Evolutionary conservation across 768 basidiomycete genomes (phyloP), one percentile per base, ranked within the genome.

Genomic region (Leccinum variicolor): DNA sequence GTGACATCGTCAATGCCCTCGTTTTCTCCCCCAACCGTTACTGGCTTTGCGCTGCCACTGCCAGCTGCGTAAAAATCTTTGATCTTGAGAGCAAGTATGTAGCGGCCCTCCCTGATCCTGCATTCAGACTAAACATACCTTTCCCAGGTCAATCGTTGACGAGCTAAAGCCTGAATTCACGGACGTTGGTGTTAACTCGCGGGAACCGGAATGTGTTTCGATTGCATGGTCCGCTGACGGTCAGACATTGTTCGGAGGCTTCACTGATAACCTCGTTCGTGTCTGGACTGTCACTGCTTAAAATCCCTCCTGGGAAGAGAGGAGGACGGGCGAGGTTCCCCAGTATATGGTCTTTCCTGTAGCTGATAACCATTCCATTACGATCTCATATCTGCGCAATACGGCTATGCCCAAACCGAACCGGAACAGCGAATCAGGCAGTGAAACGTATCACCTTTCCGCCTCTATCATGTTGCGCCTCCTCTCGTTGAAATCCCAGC

Each of bases 11-110:
- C 84, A 98, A 99, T 74, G 94, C 97, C 60, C 90, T 99, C 65
- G 97, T 98, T 74, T 99, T 99, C 85, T 95, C 93, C 15, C 97
- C 97, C 59, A 99, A 99, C 84, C 89, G 96, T 58, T 99, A 99
- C 90, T 99, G 97, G 97, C 81, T 99, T 63, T 99, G 97, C 74
- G 97, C 97, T 67, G 97, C 97, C 63, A 98, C 97, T 62, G 85
- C 92, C 62, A 92, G 88, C 74, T 94, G 92, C 74, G 91, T 98
- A 78, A 98, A 98, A 81, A 98, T 99, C 77, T 99, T 98, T 72
- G 97, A 99, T 76, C 83, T 99, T 50, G 96, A 99, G 87, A 92
- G 90, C 89, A 98, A 98, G 94, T 93, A 66, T 71, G 92, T 87
- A 17, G 11, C 4, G 50, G 17, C 19, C 13, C 13, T 50, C 15